Percentiles rank a stretch among this genome's conserved stretches.
Conservation (phyloP, 805 yeast species). For the Pichia nanzhaoensis region DNA sequence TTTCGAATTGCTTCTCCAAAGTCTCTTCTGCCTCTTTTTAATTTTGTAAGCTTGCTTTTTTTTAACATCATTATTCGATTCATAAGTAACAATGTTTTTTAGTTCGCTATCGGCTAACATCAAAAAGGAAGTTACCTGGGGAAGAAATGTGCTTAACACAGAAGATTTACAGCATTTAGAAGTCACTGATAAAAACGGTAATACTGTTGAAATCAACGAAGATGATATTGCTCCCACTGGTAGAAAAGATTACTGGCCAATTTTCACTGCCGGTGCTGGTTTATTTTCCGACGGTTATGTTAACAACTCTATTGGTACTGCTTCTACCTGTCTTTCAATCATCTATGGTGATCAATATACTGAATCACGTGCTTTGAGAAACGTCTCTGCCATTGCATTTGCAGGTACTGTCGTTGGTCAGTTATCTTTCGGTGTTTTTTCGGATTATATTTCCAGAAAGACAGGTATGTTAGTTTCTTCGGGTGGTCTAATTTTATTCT, state of each 20-base stretch:
- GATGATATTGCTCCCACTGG: constrained; percentile 22
- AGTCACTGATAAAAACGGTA: constrained; percentile 19
- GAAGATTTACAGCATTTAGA: constrained; percentile 19
- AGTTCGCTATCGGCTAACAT: constrained; percentile 11
- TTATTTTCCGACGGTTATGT: constrained; percentile 90
- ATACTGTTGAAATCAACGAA: constrained; percentile 19
- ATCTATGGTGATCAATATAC: constrained; percentile 62
- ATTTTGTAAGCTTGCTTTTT: not conserved
- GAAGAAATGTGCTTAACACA: constrained; percentile 15
- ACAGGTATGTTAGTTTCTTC: constrained; percentile 79
- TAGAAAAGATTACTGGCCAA: constrained; percentile 45
- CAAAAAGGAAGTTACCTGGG: constrained; percentile 25
- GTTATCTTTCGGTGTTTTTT: constrained; percentile 68
- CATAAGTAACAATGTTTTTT: constrained; percentile 12
- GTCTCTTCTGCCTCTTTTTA: not conserved
- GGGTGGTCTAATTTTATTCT: constrained; percentile 63
- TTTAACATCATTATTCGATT: not conserved
- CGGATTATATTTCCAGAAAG: constrained; percentile 78
- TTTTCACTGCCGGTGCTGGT: constrained; percentile 85
- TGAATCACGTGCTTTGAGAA: constrained; percentile 62
- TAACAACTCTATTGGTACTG: constrained; percentile 77
- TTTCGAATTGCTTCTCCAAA: too few relatives aligned
- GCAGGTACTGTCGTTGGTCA: constrained; percentile 90
- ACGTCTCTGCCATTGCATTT: constrained; percentile 82
- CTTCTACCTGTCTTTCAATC: constrained; percentile 56